Evolutionary conservation across 2,329 filamentous ascomycete species (phyloP).

Genomic region (Aspergillus intermedius): DNA sequence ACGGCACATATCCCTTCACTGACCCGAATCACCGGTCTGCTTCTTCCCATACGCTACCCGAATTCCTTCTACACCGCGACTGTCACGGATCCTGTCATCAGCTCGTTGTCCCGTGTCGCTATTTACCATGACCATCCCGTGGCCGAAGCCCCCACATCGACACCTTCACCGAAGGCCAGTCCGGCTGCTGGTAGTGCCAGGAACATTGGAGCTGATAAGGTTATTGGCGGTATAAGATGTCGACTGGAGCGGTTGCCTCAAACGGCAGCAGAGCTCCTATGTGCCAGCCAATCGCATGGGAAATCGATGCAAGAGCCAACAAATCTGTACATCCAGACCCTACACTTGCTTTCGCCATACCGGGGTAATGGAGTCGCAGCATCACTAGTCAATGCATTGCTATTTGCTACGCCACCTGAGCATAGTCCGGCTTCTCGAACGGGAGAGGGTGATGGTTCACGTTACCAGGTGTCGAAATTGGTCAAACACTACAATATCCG

Average conservation of each 20-base stretch:
- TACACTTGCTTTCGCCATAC: constrained; percentile 55
- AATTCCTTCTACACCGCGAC: constrained; percentile 56
- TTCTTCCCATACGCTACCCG: constrained; percentile 57
- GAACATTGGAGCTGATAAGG: constrained; percentile 32
- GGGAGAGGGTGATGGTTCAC: not conserved
- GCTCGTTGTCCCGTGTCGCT: constrained; percentile 53
- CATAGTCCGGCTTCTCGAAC: constrained; percentile 4
- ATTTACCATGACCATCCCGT: constrained; percentile 48
- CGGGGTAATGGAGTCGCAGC: constrained; percentile 53
- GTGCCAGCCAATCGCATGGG: constrained; percentile 1
- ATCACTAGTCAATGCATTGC: constrained; percentile 44
- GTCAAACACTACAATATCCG: constrained; percentile 46
- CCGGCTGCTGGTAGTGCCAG: constrained; percentile 7
- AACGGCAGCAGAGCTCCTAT: constrained; percentile 6
- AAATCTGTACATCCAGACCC: constrained; percentile 56
- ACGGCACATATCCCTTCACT: constrained; percentile 49
- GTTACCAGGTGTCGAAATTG: constrained; percentile 25
- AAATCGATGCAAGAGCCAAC: constrained; percentile 17
- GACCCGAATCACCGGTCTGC: constrained; percentile 51
- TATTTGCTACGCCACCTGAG: constrained; percentile 19
- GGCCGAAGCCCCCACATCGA: constrained; percentile 15
- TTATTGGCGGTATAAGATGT: constrained; percentile 45
- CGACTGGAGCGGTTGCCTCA: constrained; percentile 34
- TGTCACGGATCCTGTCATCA: constrained; percentile 47
- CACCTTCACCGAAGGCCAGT: constrained; percentile 7